These are phyloP conservation scores for Zasmidium cellare DNA, from an alignment of 2,329 filamentous ascomycete genomes.

Conservation along the genomic window DNA sequence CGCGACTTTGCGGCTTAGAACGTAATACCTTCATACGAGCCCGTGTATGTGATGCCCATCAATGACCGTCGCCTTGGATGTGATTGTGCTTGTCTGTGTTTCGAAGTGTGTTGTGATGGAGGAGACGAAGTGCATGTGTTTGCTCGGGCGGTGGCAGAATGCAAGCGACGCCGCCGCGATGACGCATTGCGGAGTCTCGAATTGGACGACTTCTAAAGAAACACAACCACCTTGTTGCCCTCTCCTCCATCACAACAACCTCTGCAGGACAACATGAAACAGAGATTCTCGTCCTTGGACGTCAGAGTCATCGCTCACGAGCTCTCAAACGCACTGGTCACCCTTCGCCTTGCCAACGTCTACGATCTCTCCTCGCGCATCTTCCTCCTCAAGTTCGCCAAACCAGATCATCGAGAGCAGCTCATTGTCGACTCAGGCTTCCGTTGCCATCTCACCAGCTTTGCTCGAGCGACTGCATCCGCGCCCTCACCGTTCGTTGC, in stretches of 20 bases:
- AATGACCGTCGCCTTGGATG: no score
- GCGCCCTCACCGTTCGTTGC: constrained; percentile 84
- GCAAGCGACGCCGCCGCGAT: not conserved
- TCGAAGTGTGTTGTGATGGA: no score
- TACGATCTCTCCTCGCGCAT: constrained; percentile 97
- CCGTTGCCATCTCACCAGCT: constrained; percentile 89
- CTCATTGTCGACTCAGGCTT: constrained; percentile 93
- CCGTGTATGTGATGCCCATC: no score
- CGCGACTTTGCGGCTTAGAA: no score
- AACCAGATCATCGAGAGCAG: constrained; percentile 84
- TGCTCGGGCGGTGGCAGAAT: no score
- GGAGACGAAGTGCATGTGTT: no score
- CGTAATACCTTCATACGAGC: no score
- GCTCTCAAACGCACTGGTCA: constrained; percentile 73
- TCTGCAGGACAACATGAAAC: constrained; percentile 60
- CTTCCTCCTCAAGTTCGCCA: constrained; percentile 91
- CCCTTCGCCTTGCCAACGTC: constrained; percentile 84
- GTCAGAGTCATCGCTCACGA: constrained; percentile 90
- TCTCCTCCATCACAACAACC: not conserved
- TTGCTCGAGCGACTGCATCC: constrained; percentile 80
- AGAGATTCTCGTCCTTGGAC: constrained; percentile 76
- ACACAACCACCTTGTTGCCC: not conserved
- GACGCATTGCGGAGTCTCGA: not conserved
- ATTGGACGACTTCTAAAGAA: not conserved
- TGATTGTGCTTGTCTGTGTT: no score